Percentiles rank a stretch among this genome's conserved stretches.
Conservation (phyloP, 176 grass and related monocot genomes). For the Zoysia pacifica region DNA sequence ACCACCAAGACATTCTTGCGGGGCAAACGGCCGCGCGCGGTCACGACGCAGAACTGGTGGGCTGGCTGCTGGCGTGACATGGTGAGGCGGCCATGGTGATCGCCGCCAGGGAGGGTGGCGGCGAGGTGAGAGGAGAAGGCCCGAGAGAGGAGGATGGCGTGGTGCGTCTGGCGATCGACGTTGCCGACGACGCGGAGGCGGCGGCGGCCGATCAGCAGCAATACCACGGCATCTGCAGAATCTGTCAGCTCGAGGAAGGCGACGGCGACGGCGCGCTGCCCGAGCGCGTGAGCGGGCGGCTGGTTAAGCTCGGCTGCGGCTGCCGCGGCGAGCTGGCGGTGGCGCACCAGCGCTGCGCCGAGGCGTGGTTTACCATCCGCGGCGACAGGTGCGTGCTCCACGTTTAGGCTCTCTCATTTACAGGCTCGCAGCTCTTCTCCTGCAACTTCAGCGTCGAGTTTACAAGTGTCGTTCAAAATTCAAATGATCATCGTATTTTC, state of each 20-base stretch:
- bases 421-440: neutral
- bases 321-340: constrained; percentile 71
- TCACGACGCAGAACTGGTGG: neutral
- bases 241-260: constrained; percentile 46
- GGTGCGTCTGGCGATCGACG: constrained; percentile 20
- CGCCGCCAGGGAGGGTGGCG: neutral
- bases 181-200: neutral
- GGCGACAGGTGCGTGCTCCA: constrained; percentile 52
- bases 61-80: neutral
- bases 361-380: constrained; percentile 76
- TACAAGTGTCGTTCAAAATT: neutral
- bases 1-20: neutral
- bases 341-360: constrained; percentile 67
- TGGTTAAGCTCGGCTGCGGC: constrained; percentile 63
- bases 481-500: neutral
- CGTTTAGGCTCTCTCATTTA: neutral
- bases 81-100: constrained; percentile 33
- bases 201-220: neutral
- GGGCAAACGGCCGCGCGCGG: neutral
- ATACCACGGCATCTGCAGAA: constrained; percentile 26
- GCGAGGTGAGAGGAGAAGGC: neutral
- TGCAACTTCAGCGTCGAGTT: neutral
- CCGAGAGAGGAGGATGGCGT: neutral
- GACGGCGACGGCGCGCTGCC: constrained; percentile 40
- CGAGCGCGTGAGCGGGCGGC: constrained; percentile 28